Base-by-base conservation (phyloP, 257 asterid genomes). In the Solanum chiquidenum region DNA sequence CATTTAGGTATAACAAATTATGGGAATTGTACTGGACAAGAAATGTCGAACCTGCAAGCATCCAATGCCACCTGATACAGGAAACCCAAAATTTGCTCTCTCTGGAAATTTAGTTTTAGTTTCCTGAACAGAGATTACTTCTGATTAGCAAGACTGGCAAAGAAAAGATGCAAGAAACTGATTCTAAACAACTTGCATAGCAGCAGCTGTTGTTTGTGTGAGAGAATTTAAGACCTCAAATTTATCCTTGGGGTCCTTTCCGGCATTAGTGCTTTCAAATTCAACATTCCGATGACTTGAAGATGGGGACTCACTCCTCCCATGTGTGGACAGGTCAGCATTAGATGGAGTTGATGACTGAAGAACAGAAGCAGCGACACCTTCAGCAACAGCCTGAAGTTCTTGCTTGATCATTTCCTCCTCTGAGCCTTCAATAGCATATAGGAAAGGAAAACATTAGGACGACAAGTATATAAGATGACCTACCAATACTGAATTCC, bases 341-440 rank as follows among this genome's bases (percentile, higher is more conserved):
- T 94, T 91, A 62, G 95, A 92, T 84, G 93, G 90, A 38, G 82
- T 46, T 20, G 97, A 90, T 80, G 98, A 90, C 88, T 90, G 94
- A 90, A 95, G 94, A 88, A 97, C 99, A 88, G 99, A 95, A 86
- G 98, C 95, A 88, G 96, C 99, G 74, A 94, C 98, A 77, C 95
- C 99, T 91, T 96, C 99, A 68, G 99, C 99, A 88, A 97, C 98
- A 86, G 95, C 96, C 92, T 94, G 98, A 91, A 95, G 98, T 90
- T 97, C 98, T 91, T 93, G 96, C 91, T 97, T 96, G 86, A 96
- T 93, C 84, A 87, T 90, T 90, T 97, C 99, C 91, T 96, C 99
- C 9, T 95, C 91, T 34, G 96, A 94, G 86, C 91, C 98, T 95
- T 88, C 58, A 86, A 52, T 12, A 83, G 83, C 71, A 75, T 52